phyloP scores from a whole-genome alignment of 2,329 filamentous ascomycete species.

The Chaetomium sp. region DNA sequence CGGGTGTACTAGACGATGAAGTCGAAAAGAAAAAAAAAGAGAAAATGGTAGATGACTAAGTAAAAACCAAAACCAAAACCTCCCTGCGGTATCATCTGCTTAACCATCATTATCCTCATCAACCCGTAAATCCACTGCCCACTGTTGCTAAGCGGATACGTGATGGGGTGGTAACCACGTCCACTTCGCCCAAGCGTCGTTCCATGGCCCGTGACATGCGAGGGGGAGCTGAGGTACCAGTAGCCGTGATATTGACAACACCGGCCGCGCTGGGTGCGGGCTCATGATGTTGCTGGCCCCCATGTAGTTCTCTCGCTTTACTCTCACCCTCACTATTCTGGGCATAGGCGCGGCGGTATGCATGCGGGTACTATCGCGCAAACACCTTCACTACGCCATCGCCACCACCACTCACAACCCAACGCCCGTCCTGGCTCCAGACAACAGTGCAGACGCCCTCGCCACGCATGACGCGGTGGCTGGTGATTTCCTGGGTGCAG shows the following conservation, averaged over 20 bases:
- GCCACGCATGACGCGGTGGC: slow-evolving; percentile 87
- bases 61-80: not conserved
- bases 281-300: no score
- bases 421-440: slow-evolving; percentile 91
- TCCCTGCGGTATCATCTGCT: slow-evolving; percentile 3
- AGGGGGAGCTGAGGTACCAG: not conserved
- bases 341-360: not conserved
- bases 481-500: slow-evolving; percentile 92
- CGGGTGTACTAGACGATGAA: no score
- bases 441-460: slow-evolving; percentile 92
- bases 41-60: no score
- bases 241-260: no score
- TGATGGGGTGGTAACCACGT: not conserved
- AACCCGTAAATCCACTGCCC: not conserved
- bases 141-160: not conserved
- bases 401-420: slow-evolving; percentile 90
- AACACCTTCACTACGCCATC: slow-evolving; percentile 96
- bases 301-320: no score
- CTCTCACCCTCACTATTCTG: no score
- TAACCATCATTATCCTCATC: no score
- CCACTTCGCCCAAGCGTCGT: not conserved
- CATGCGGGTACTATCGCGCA: slow-evolving; percentile 40
- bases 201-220: not conserved
- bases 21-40: no score
- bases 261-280: no score